Evolutionary conservation across 2,329 filamentous ascomycete species (phyloP).

Genomic region (Magnaporthiopsis rhizophila): DNA sequence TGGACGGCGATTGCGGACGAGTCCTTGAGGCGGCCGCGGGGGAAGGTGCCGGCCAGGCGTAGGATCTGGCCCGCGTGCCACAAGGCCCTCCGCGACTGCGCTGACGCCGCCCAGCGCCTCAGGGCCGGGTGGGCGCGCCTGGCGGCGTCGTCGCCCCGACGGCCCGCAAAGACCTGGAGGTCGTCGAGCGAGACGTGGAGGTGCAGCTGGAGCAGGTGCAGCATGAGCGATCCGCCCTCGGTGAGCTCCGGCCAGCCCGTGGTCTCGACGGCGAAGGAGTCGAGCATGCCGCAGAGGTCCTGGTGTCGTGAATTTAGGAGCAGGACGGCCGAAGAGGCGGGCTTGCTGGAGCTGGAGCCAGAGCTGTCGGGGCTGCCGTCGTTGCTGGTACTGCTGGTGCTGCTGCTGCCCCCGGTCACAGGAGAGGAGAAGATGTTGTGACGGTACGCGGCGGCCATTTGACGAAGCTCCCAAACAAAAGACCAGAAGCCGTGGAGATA

Average conservation of each 20-base stretch:
- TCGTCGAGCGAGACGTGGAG: constrained; percentile 58
- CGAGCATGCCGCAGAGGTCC: constrained; percentile 52
- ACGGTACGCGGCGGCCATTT: constrained; percentile 41
- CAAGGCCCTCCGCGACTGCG: constrained; percentile 11
- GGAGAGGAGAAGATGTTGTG: constrained; percentile 37
- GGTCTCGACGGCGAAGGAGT: constrained; percentile 36
- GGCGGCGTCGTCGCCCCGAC: constrained; percentile 59
- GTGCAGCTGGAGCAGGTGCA: constrained; percentile 53
- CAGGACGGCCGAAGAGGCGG: constrained; percentile 22
- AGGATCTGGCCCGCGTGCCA: constrained; percentile 16
- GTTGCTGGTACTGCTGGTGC: neutral
- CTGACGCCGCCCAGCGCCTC: constrained; percentile 11
- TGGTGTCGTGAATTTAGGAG: constrained; percentile 49
- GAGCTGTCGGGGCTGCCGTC: neutral
- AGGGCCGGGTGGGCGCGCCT: constrained; percentile 21
- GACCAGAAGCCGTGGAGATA: constrained; percentile 59
- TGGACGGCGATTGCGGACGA: constrained; percentile 64
- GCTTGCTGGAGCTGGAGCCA: neutral
- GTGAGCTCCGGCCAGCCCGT: constrained; percentile 33
- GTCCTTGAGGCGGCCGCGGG: constrained; percentile 47
- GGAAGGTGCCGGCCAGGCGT: constrained; percentile 15
- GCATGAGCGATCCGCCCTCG: constrained; percentile 37
- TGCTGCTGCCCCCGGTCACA: constrained; percentile 12
- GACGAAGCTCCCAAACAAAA: constrained; percentile 58
- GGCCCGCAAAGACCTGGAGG: constrained; percentile 58